Evolutionary conservation across 2,329 filamentous ascomycete species (phyloP).

Genomic region (Arthrobotrys sphaeroides): DNA sequence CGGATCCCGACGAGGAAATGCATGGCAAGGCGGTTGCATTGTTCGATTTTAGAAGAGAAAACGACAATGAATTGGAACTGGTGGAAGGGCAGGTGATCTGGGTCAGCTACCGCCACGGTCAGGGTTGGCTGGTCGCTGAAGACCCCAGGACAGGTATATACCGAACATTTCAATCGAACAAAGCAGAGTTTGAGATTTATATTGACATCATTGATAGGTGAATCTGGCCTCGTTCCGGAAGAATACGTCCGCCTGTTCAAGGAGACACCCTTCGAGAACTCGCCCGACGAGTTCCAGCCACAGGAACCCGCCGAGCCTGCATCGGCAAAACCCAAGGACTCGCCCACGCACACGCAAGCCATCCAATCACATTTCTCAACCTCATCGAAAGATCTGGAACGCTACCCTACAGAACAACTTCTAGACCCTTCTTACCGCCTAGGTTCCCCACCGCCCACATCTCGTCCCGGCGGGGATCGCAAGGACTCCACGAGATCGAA

Average conservation of each 20-base stretch:
- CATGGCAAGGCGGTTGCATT: constrained; percentile 94
- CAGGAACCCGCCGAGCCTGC: constrained; percentile 55
- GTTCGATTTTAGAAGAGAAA: constrained; percentile 93
- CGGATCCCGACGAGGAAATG: constrained; percentile 95
- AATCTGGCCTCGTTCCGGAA: constrained; percentile 94
- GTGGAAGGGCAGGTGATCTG: constrained; percentile 95
- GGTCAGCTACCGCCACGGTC: constrained; percentile 93
- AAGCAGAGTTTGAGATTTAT: not conserved
- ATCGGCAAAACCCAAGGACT: constrained; percentile 42
- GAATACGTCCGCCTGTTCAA: constrained; percentile 92
- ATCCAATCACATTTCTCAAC: constrained; percentile 66
- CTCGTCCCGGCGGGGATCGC: constrained; percentile 16
- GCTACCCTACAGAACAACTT: constrained; percentile 60
- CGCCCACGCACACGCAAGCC: constrained; percentile 62
- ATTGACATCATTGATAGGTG: constrained; percentile 61
- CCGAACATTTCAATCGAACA: not conserved
- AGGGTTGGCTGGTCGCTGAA: constrained; percentile 96
- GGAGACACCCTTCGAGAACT: constrained; percentile 67
- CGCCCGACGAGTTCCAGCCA: constrained; percentile 40
- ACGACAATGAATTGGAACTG: constrained; percentile 92
- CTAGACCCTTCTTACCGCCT: constrained; percentile 48
- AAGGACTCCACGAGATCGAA: constrained; percentile 39
- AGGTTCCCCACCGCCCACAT: constrained; percentile 38
- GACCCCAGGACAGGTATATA: constrained; percentile 79
- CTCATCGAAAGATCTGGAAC: constrained; percentile 65